Base-by-base conservation (phyloP, 1,284 basidiomycete genomes). In the Microbotryum saponariae region DNA sequence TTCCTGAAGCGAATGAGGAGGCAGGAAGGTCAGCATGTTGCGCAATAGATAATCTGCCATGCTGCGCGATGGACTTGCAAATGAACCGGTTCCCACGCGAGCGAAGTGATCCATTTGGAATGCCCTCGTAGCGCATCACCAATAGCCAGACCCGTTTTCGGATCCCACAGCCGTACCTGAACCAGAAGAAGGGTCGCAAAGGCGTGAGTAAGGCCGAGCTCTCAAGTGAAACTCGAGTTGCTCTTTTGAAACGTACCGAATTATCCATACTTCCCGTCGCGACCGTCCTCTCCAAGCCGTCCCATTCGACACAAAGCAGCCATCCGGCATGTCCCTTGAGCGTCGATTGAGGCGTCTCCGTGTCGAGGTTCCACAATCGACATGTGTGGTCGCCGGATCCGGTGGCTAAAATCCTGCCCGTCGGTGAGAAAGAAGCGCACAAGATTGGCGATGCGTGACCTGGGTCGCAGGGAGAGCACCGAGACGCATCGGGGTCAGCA, bases 261-360 rank as follows among this genome's bases (percentile, higher is more conserved):
- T 70, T 91, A 87, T 44, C 91, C 89, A 76, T 94, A 88, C 73
- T 93, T 85, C 92, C 96, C 1, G 90, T 94, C 1, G 92, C 94
- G 20, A 97, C 78, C 67, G 86, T 85, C 59, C 91, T 81, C 73
- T 97, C 94, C 77, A 88, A 82, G 0, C 89, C 86, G 72, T 97
- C 93, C 94, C 94, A 98, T 73, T 97, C 96, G 3, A 93, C 89
- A 70, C 91, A 96, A 1, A 98, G 80, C 1, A 98, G 91, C 93
- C 93, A 97, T 0, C 91, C 92, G 65, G 85, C 84, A 74, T 98
- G 96, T 0, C 94, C 94, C 0, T 82, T 78, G 14, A 98, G 81
- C 10, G 86, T 88, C 74, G 91, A 88, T 55, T 89, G 89, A 0
- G 94, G 94, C 12, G 85, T 88, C 77, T 98, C 96, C 0, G 89